phyloP scores from a whole-genome alignment of 495 filamentous ascomycete genomes.

The Aspergillus bridgeri region DNA sequence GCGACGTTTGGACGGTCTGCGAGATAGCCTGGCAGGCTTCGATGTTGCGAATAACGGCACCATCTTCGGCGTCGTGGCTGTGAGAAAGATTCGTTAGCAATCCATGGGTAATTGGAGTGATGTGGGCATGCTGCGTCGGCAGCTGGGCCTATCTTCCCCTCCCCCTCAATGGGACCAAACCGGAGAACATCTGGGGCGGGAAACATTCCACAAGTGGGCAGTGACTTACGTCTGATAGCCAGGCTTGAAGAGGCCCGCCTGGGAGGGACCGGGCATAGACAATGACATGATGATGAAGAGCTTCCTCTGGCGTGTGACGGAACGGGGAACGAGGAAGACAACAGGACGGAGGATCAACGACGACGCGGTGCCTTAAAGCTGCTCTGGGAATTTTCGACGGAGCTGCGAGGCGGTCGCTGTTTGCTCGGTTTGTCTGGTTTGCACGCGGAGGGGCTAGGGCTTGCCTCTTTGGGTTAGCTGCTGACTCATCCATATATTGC shows the following conservation, averaged over 20 bases:
- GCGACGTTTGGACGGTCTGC: conserved; percentile 90
- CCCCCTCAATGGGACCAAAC: conserved; percentile 5
- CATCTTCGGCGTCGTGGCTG: conserved; percentile 98
- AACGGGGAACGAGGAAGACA: conserved; percentile 23
- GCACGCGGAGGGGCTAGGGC: conserved; percentile 36
- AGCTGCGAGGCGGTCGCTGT: conserved; percentile 31
- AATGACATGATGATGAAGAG: conserved; percentile 72
- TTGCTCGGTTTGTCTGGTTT: conserved; percentile 40
- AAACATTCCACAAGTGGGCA: conserved; percentile 28
- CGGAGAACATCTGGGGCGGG: conserved; percentile 16
- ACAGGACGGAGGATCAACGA: conserved; percentile 19
- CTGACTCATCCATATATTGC: conserved; percentile 8
- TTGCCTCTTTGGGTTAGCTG: conserved; percentile 9
- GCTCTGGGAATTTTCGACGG: conserved; percentile 45
- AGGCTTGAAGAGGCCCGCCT: conserved; percentile 89
- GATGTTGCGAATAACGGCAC: conserved; percentile 96
- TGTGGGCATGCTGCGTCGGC: conserved; percentile 3
- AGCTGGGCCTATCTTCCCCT: not conserved
- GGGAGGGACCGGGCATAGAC: conserved; percentile 88
- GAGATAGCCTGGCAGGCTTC: conserved; percentile 97
- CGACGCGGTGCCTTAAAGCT: conserved; percentile 26
- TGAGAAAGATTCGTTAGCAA: conserved; percentile 14
- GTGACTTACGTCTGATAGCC: conserved; percentile 87
- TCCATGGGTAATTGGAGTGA: not conserved
- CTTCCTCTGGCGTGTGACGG: conserved; percentile 22